Evolutionary conservation across 73 alveolate genomes (phyloP).

Genomic region (Stentor coeruleus): DNA sequence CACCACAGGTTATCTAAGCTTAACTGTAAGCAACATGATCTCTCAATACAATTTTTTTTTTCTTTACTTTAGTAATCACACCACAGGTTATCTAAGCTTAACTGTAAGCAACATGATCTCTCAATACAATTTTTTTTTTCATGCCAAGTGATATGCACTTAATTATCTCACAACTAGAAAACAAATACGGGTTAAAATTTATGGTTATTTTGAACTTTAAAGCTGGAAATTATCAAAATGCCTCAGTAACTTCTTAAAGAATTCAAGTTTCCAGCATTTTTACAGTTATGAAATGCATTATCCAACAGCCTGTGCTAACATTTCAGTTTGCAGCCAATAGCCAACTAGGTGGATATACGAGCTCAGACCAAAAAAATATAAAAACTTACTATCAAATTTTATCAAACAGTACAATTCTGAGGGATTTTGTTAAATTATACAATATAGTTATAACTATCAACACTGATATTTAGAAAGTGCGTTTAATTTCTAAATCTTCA

Average conservation of each 20-base stretch:
- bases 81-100: neutral
- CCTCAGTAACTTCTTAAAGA: neutral
- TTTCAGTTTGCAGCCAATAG: neutral
- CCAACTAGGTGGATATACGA: neutral
- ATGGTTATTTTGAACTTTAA: no score
- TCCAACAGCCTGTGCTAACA: neutral
- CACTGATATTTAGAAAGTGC: neutral
- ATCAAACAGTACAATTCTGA: neutral
- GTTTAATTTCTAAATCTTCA: neutral
- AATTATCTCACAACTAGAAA: neutral
- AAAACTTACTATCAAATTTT: no score
- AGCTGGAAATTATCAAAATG: neutral
- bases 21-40: neutral
- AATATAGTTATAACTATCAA: no score
- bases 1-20: neutral
- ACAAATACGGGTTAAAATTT: neutral
- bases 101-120: neutral
- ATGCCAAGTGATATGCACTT: neutral
- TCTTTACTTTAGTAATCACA: neutral
- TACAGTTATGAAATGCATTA: neutral
- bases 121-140: neutral
- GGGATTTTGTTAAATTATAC: no score
- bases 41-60: neutral
- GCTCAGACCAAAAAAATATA: neutral
- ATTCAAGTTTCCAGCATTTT: neutral